Conservation (phyloP, 495 filamentous ascomycete species). For the Talaromyces proteolyticus region DNA sequence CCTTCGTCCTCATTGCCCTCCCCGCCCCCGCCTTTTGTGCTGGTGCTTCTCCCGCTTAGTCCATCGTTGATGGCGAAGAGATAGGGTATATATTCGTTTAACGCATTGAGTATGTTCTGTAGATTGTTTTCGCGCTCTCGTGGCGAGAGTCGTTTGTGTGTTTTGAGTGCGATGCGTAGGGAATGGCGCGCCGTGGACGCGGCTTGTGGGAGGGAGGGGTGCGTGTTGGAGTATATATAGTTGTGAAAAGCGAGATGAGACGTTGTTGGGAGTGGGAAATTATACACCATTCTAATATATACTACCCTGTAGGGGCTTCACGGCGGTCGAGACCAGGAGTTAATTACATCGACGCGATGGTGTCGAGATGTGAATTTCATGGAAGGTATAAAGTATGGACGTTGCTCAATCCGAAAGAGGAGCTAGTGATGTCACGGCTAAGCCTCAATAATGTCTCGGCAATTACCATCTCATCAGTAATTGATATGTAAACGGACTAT, state of each 20-base stretch:
- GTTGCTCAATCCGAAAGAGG: too few species aligned
- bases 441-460: too few species aligned
- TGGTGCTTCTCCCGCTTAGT: slow-evolving; percentile 37
- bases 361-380: too few species aligned
- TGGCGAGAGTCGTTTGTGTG: slow-evolving; percentile 70
- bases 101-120: slow-evolving; percentile 53
- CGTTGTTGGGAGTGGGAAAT: slow-evolving; percentile 78
- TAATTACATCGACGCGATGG: too few species aligned
- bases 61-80: slow-evolving; percentile 68
- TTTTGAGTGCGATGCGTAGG: slow-evolving; percentile 70
- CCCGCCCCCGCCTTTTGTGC: slow-evolving; percentile 6
- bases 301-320: too few species aligned
- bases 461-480: too few species aligned
- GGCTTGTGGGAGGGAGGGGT: slow-evolving; percentile 75
- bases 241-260: slow-evolving; percentile 73
- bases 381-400: too few species aligned
- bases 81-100: slow-evolving; percentile 75
- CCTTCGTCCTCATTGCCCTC: slow-evolving; percentile 38
- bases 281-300: slow-evolving; percentile 76
- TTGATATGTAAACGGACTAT: too few species aligned
- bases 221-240: slow-evolving; percentile 62
- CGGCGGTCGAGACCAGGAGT: too few species aligned
- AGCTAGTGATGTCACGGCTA: too few species aligned
- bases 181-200: slow-evolving; percentile 74
- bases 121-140: slow-evolving; percentile 59